Base-by-base conservation (phyloP, 106 monocot genomes). In the Acorus calamus region DNA sequence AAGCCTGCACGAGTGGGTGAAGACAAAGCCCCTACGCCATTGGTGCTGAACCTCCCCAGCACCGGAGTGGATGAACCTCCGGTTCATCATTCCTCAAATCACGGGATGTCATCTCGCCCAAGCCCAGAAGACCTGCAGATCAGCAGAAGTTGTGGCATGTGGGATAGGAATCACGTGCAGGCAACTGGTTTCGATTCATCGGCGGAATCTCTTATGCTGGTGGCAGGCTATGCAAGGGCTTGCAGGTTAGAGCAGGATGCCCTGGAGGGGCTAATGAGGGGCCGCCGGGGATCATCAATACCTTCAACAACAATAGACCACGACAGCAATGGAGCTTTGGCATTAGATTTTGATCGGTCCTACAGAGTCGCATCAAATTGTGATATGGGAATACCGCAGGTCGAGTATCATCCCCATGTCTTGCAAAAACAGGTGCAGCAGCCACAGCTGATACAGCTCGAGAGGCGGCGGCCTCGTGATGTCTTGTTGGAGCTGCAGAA, bases 121-220 rank as follows among this genome's bases (percentile, higher is more conserved):
- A 73, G 71, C 5, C 44, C 52, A 28, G 84, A 69, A 3, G 75
- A 56, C 2, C 6, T 72, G n/a, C 76, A 80, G 4, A 46, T 53
- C 42, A 76, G 78, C 42, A 76, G 78, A 69, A 79, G 72, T n/a
- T 83, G 74, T 51, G 79, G 75, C 8, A 78, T 75, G 50, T 83
- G 82, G 83, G 85, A 85, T 49, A 75, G 82, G 12, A 71, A 64
- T 44, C 66, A 57, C 54, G 72, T 79, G 64, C 88, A 74, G 28
- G 28, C 28, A 49, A 79, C 74, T 6, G 84, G 84, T 0, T 79
- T 84, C 7, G 54, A 84, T 53, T 73, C 77, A 6, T 56, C 82
- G 74, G 77, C 86, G 3, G 83, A 89, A 50, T 61, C 83, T 3
- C 65, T 79, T 46, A 14, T 71, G 2, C 60, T 78, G 57, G 48